Evolutionary conservation across 2,329 filamentous ascomycete species (phyloP), one percentile per base, ranked within the genome.

Genomic region (Thielaviopsis ethacetica): DNA sequence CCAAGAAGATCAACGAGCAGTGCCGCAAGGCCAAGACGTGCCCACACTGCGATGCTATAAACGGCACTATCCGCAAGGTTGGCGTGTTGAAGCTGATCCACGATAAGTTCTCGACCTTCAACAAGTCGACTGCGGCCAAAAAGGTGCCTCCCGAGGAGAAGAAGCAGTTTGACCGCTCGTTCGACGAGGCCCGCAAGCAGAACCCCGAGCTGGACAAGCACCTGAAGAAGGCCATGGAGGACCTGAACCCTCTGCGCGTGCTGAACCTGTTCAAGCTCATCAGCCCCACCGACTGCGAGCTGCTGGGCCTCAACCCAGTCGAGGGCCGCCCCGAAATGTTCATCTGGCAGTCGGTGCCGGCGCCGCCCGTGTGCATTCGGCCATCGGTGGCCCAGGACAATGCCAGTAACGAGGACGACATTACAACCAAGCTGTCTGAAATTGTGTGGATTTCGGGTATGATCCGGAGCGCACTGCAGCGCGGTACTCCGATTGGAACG

Each of bases 261-360:
- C 73, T 97, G 59, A 95, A 95, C 65, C 79, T 98, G 34, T 95
- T 98, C 75, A 91, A 90, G 70, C 83, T 86, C 67, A 89, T 98
- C 59, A 85, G 83, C 13, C 81, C 86, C 2, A 81, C 82, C 7
- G 93, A 98, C 69, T 95, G 91, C 68, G 91, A 97, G 70, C 77
- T 98, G 22, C 76, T 98, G 1, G 91, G 91, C 4, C 81, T 98
- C 65, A 84, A 96, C 66, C 88, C 91, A 1, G 78, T 81, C 15
- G 90, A 95, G 65, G 89, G 89, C 12, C 81, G 91, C 19, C 93
- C 93, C 0, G 93, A 98, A 69, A 95, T 95, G 83, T 94, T 97
- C 69, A 82, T 98, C 52, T 98, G 93, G 93, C 91, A 95, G 68
- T 95, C 90, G 67, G 79, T 98, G 41, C 93, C 93, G 0, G 91